Conservation (phyloP, 2,329 filamentous ascomycete species). For the Laburnicola sp. region DNA sequence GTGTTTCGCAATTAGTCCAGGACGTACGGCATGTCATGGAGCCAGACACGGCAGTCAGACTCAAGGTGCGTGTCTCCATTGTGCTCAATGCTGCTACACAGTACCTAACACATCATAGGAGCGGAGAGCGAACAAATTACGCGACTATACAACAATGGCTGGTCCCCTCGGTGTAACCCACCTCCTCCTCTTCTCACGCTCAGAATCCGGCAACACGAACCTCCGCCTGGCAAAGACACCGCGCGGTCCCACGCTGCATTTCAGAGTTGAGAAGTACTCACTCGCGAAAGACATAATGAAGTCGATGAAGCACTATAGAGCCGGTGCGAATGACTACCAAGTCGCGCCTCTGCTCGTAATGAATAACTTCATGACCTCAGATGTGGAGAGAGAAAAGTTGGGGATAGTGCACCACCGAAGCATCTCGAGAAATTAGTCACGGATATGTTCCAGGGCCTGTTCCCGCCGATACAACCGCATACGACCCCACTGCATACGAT, state of each 20-base stretch:
- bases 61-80: conserved; percentile 61
- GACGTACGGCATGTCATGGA: conserved; percentile 96
- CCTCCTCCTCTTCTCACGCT: conserved; percentile 89
- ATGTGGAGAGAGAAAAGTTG: conserved; percentile 37
- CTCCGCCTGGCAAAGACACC: conserved; percentile 85
- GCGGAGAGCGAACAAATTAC: conserved; percentile 80
- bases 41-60: conserved; percentile 82
- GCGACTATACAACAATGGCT: conserved; percentile 94
- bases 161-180: conserved; percentile 92
- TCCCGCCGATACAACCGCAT: conserved; percentile 93
- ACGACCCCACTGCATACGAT: conserved; percentile 89
- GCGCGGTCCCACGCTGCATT: conserved; percentile 88
- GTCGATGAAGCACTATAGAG: conserved; percentile 79
- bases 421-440: conserved; percentile 92
- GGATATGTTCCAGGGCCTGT: conserved; percentile 93
- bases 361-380: conserved; percentile 87
- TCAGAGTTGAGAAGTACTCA: conserved; percentile 92
- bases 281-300: conserved; percentile 87
- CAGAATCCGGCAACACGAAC: conserved; percentile 87
- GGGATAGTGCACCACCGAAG: conserved; percentile 73
- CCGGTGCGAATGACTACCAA: conserved; percentile 77
- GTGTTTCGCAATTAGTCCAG: conserved; percentile 85
- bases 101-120: conserved; percentile 53
- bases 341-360: conserved; percentile 91
- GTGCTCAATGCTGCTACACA: background rate